phyloP scores from a whole-genome alignment of 805 yeast species.

The Isabelozyma rhagii region DNA sequence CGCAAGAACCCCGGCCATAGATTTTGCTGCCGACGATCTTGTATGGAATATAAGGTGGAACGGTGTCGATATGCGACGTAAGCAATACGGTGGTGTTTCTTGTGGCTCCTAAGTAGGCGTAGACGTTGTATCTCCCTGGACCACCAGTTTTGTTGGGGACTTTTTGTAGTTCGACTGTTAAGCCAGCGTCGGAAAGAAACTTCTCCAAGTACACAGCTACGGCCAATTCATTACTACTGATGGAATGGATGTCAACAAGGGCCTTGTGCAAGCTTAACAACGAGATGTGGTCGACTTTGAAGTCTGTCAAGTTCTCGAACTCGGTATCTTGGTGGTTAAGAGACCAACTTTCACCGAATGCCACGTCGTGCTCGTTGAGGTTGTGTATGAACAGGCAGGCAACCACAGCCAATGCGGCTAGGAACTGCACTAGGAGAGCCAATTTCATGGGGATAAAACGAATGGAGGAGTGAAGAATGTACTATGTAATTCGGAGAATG shows the following conservation, averaged over 20 bases:
- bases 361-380: neutral
- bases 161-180: constrained; percentile 48
- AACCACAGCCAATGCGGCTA: neutral
- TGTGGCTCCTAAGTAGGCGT: constrained; percentile 49
- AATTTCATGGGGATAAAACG: neutral
- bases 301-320: constrained; percentile 1
- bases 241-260: constrained; percentile 22
- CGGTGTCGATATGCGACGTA: constrained; percentile 71
- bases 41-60: constrained; percentile 63
- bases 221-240: constrained; percentile 19
- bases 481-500: no score
- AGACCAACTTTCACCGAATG: neutral
- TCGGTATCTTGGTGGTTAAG: neutral
- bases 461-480: neutral
- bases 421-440: neutral
- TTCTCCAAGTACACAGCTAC: constrained; percentile 38
- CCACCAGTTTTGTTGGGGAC: constrained; percentile 18
- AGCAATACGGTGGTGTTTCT: constrained; percentile 49
- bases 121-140: constrained; percentile 46
- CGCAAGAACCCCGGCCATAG: constrained; percentile 66
- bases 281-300: constrained; percentile 1
- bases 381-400: neutral
- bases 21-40: constrained; percentile 45
- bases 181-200: constrained; percentile 41
- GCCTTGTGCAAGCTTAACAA: constrained; percentile 22